Conservation (phyloP, 495 filamentous ascomycete genomes). For the Penicillium simplicissimum region DNA sequence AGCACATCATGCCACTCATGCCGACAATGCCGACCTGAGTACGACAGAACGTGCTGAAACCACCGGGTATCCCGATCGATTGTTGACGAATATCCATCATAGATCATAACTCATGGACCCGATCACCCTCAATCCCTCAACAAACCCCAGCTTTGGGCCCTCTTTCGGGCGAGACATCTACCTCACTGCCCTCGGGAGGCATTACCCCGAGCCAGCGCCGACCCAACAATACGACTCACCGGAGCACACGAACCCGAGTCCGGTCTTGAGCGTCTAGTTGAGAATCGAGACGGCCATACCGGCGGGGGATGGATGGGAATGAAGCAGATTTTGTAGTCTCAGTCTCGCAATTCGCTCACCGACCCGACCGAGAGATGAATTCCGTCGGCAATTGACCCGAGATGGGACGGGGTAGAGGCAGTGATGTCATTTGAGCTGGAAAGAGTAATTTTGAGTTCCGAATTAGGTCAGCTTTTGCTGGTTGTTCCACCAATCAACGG, state of each 20-base stretch:
- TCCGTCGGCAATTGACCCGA: slow-evolving; percentile 28
- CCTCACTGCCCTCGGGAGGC: slow-evolving; percentile 11
- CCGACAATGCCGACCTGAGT: not conserved
- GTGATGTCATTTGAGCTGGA: slow-evolving; percentile 23
- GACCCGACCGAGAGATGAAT: slow-evolving; percentile 8
- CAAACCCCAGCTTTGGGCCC: not conserved
- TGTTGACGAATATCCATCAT: not conserved
- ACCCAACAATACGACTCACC: not conserved
- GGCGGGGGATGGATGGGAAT: not conserved
- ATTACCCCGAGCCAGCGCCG: slow-evolving; percentile 22
- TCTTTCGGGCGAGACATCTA: slow-evolving; percentile 10
- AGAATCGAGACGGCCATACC: not conserved
- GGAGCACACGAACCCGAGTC: not conserved
- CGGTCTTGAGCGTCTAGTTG: not conserved
- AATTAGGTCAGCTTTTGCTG: slow-evolving; percentile 11
- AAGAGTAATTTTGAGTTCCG: slow-evolving; percentile 17
- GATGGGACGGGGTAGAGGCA: not conserved
- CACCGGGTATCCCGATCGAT: not conserved
- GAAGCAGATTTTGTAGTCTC: not conserved
- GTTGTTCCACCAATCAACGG: slow-evolving; percentile 24
- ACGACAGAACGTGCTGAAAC: not conserved
- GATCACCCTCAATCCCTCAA: not conserved
- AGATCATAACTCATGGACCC: not conserved
- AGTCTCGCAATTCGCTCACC: not conserved
- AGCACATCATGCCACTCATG: not conserved